Evolutionary conservation across 805 yeast genomes (phyloP).

Genomic region (Candida andamanensis): DNA sequence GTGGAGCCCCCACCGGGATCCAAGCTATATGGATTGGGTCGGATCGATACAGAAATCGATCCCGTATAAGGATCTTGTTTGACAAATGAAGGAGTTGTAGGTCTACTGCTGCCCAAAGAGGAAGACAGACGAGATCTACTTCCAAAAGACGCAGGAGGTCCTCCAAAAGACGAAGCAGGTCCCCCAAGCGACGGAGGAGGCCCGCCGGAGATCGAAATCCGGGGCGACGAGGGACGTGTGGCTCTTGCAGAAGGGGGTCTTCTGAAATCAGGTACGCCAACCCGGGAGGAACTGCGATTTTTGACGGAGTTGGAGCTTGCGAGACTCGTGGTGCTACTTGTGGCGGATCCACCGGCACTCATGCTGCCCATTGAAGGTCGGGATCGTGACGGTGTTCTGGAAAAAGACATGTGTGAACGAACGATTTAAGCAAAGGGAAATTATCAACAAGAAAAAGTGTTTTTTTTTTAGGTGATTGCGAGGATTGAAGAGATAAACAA

Average conservation of each 20-base stretch:
- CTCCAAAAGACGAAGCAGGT: constrained; percentile 2
- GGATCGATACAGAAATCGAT: constrained; percentile 66
- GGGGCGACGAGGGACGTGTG: constrained; percentile 1
- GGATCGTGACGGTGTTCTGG: constrained; percentile 24
- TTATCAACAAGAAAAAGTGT: no score
- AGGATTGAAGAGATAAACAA: no score
- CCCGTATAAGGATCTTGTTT: constrained; percentile 53
- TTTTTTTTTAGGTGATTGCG: no score
- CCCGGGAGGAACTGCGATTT: no score
- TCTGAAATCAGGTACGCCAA: constrained; percentile 10
- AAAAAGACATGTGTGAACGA: constrained; percentile 3
- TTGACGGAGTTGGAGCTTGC: no score
- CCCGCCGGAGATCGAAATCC: constrained; percentile 6
- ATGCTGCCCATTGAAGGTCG: constrained; percentile 22
- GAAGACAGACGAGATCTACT: constrained; percentile 30
- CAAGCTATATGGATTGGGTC: constrained; percentile 62
- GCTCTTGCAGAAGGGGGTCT: constrained; percentile 29
- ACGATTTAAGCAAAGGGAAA: no score
- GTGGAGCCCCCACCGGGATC: constrained; percentile 27
- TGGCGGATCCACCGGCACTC: no score
- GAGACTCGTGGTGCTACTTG: no score
- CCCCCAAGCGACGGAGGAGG: constrained; percentile 2
- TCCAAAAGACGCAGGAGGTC: background rate
- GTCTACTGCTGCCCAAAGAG: constrained; percentile 29
- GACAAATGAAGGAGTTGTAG: constrained; percentile 31